Conservation (phyloP, 148 eudicot species). For the Cornus florida region DNA sequence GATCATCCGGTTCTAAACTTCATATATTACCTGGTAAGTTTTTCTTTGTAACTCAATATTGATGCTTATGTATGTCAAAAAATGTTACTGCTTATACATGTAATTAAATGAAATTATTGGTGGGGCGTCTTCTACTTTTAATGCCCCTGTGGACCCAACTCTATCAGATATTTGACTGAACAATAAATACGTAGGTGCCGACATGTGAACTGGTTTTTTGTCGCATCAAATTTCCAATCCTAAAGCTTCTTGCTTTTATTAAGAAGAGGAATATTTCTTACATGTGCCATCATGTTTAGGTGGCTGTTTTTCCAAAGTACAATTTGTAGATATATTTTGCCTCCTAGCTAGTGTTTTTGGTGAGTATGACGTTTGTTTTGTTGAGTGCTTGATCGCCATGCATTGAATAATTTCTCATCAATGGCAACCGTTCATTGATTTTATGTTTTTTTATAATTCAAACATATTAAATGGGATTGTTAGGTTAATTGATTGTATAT, state of each 20-base stretch:
- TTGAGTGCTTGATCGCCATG: neutral
- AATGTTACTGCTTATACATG: neutral
- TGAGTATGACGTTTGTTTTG: neutral
- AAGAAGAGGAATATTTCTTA: neutral
- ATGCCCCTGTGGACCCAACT: neutral
- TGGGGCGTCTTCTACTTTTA: neutral
- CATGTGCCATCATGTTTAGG: neutral
- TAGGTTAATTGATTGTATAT: neutral
- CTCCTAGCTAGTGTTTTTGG: neutral
- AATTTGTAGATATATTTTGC: neutral
- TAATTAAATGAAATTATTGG: neutral
- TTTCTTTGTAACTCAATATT: neutral
- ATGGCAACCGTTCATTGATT: neutral
- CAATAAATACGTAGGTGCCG: neutral
- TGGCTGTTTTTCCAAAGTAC: neutral
- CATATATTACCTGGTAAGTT: constrained; percentile 74
- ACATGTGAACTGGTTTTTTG: neutral
- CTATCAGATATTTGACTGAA: neutral
- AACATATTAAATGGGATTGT: neutral
- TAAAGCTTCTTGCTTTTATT: neutral
- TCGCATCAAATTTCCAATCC: neutral
- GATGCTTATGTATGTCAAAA: neutral
- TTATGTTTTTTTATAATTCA: no score
- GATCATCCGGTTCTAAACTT: constrained; percentile 81
- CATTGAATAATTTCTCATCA: neutral